Evolutionary conservation across 2,329 filamentous ascomycete species (phyloP).

Genomic region (Aureobasidium musti): DNA sequence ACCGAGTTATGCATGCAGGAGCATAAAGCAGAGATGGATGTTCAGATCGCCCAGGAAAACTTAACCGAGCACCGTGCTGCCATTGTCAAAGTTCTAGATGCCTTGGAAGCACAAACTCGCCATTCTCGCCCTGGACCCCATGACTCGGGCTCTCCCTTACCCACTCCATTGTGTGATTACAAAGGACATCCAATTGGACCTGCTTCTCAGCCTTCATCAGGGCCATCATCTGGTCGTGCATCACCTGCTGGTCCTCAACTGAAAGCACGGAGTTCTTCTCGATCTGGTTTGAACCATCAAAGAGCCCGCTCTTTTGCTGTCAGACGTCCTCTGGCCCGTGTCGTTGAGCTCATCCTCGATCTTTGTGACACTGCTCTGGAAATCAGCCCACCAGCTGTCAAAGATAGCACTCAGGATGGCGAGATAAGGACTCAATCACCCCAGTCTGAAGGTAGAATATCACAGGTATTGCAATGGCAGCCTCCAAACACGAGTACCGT

Average conservation of each 20-base stretch:
- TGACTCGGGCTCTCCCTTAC: slow-evolving; percentile 50
- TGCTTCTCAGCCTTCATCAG: slow-evolving; percentile 66
- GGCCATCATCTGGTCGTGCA: slow-evolving; percentile 68
- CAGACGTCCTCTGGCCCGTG: slow-evolving; percentile 82
- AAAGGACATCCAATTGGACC: slow-evolving; percentile 84
- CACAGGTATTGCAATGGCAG: slow-evolving; percentile 94
- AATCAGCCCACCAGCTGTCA: slow-evolving; percentile 90
- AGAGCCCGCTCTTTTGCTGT: slow-evolving; percentile 88
- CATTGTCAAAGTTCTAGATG: slow-evolving; percentile 93
- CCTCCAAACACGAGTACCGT: slow-evolving; percentile 87
- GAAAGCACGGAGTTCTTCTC: slow-evolving; percentile 69
- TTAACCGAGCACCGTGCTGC: slow-evolving; percentile 89
- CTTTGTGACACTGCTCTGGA: slow-evolving; percentile 94
- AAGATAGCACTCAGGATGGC: slow-evolving; percentile 69
- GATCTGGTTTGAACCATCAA: slow-evolving; percentile 71
- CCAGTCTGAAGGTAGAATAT: slow-evolving; percentile 91
- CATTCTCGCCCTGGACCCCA: slow-evolving; percentile 56
- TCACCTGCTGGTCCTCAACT: slow-evolving; percentile 60
- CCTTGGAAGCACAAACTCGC: slow-evolving; percentile 76
- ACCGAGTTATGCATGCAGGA: slow-evolving; percentile 95
- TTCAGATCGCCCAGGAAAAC: slow-evolving; percentile 92
- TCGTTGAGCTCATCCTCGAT: slow-evolving; percentile 92
- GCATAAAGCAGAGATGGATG: slow-evolving; percentile 95
- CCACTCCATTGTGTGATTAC: slow-evolving; percentile 65
- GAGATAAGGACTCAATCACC: slow-evolving; percentile 93